A percentile compares a stretch with the other conserved stretches of the same genome.
Conservation (phyloP, 305 asterid genomes). For the Fraxinus velutina region DNA sequence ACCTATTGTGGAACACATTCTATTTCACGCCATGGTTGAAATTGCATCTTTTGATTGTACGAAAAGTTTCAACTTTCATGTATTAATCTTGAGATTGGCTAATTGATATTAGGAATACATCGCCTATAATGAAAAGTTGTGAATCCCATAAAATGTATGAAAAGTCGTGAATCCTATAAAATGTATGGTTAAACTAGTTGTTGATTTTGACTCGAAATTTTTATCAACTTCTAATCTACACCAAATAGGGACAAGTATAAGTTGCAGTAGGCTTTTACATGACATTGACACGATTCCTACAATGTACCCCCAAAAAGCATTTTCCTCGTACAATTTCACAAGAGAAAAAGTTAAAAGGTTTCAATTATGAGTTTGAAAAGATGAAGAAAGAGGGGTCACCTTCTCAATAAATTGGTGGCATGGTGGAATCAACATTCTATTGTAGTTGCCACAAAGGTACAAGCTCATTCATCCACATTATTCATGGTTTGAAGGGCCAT, state of each 20-base stretch:
- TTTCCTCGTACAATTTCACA: not conserved
- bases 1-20: not conserved
- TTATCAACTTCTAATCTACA: too few relatives aligned
- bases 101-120: too few relatives aligned
- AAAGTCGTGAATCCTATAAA: too few relatives aligned
- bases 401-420: not conserved
- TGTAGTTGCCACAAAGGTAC: not conserved
- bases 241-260: not conserved
- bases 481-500: not conserved
- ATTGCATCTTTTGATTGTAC: not conserved
- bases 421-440: not conserved
- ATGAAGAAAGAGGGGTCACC: not conserved
- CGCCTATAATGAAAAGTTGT: too few relatives aligned
- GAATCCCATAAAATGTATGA: too few relatives aligned
- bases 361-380: not conserved
- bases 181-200: too few relatives aligned
- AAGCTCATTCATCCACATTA: not conserved
- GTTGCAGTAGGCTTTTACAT: not conserved
- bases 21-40: not conserved
- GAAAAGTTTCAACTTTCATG: not conserved
- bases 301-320: not conserved
- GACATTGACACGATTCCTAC: not conserved
- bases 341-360: not conserved
- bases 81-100: not conserved
- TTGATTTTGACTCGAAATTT: too few relatives aligned